These are phyloP conservation scores for Pseudozyma hubeiensis DNA, from an alignment of 1,284 basidiomycete genomes.

Conservation along the genomic window DNA sequence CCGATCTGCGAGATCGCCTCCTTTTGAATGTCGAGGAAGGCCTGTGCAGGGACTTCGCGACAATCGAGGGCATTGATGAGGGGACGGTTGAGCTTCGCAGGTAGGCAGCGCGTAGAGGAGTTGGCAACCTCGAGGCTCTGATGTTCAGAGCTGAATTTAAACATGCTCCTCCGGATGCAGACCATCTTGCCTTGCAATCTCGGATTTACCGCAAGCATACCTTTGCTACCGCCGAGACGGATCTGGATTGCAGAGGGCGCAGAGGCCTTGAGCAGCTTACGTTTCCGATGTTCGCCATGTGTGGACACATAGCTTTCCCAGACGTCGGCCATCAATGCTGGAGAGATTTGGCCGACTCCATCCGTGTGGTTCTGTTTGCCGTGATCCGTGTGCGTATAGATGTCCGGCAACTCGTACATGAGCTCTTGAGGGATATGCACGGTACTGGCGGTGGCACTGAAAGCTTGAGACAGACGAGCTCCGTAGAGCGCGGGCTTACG, in stretches of 20 bases:
- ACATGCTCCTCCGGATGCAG: constrained; percentile 26
- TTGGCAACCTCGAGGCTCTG: constrained; percentile 36
- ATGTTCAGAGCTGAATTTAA: constrained; percentile 29
- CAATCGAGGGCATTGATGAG: constrained; percentile 42
- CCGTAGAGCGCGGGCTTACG: constrained; percentile 28
- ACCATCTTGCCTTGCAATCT: constrained; percentile 21
- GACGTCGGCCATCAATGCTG: constrained; percentile 34
- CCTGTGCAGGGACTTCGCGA: constrained; percentile 10
- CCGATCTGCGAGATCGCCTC: constrained; percentile 31
- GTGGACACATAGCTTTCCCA: constrained; percentile 23
- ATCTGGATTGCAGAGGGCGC: constrained; percentile 46
- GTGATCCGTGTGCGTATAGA: not conserved
- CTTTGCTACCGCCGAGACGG: constrained; percentile 38
- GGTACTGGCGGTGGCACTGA: constrained; percentile 40
- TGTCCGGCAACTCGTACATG: not conserved
- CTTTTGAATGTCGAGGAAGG: constrained; percentile 24
- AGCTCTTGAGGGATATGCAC: constrained; percentile 5
- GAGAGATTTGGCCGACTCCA: constrained; percentile 35
- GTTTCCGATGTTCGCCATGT: constrained; percentile 27
- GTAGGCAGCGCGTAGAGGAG: constrained; percentile 17
- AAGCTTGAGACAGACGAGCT: constrained; percentile 40
- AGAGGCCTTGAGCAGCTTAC: constrained; percentile 18
- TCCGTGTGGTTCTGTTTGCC: constrained; percentile 18
- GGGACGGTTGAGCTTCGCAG: constrained; percentile 40
- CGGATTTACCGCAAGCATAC: constrained; percentile 37